Base-by-base conservation (phyloP, 2,329 filamentous ascomycete species). In the Lecanosticta acicola region DNA sequence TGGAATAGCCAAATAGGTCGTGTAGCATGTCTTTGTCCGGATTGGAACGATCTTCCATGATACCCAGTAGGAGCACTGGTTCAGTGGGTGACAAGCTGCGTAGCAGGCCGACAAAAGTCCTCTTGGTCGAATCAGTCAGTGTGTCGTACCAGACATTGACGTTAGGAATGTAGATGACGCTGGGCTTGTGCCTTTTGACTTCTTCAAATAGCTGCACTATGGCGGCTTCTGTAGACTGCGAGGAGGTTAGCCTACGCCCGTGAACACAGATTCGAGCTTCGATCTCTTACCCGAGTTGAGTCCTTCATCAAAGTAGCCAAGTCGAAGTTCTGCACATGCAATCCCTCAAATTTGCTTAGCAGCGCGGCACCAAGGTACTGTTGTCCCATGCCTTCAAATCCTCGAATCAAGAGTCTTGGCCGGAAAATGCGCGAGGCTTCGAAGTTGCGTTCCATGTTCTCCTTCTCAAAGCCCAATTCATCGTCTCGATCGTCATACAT, bases 311-410 rank as follows among this genome's bases (percentile, higher is more conserved):
- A 75, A 13, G 85, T 93, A 0, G 90, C 82, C 46, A 98, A 76
- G 66, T 96, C 94, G 65, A 98, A 94, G 43, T 85, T 89, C 64
- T 97, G 90, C 2, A 98, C 87, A 68, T 97, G 89, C 2, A 97
- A 77, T 19, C 90, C 88, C 68, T 98, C 93, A 44, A 98, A 84
- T 62, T 94, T 83, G 65, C 94, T 88, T 53, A 97, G 72, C 41
- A 97, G 72, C 3, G 91, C 93, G 39, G 84, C 83, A 21, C 87
- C 83, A 32, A 98, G 73, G 59, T 98, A 96, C 39, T 83, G 80
- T 64, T 98, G 94, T 0, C 94, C 93, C 91, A 97, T 97, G 8
- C 93, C 93, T 36, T 81, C 75, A 8, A 76, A 65, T n/a, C 93
- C 93, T 34, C 81, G 79, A 45, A 98, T 84, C 21, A 98, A 76